phyloP scores from a whole-genome alignment of 768 basidiomycete species.

The Boletales sp. region DNA sequence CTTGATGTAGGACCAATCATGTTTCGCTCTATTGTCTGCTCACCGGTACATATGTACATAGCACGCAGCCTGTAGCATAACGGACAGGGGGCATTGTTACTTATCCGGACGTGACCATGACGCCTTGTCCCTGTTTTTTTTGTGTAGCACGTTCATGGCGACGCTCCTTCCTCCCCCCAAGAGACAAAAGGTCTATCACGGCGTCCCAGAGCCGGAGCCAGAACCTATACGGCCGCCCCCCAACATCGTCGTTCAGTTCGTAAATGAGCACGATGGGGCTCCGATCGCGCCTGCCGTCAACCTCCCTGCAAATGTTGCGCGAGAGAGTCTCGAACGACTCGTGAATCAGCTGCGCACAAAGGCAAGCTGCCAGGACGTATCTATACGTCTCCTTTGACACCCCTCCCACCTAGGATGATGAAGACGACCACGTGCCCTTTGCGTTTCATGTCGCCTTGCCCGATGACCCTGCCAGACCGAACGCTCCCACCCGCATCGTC shows the following conservation, averaged over 20 bases:
- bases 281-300: conserved; percentile 84
- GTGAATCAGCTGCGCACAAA: conserved; percentile 81
- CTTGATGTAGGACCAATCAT: conserved; percentile 5
- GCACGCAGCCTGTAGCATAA: too few species aligned
- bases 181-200: conserved; percentile 79
- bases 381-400: conserved; percentile 7
- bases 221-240: conserved; percentile 47
- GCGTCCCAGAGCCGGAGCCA: conserved; percentile 60
- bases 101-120: neutral
- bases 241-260: conserved; percentile 87
- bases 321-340: conserved; percentile 83
- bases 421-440: conserved; percentile 92
- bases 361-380: conserved; percentile 40
- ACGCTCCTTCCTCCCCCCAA: conserved; percentile 86
- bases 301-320: conserved; percentile 80
- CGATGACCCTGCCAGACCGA: conserved; percentile 44
- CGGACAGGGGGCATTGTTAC: conserved; percentile 17
- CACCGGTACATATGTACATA: too few species aligned
- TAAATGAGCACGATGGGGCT: conserved; percentile 81
- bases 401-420: conserved; percentile 28
- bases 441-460: conserved; percentile 83
- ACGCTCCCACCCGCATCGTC: conserved; percentile 69
- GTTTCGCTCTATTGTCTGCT: too few species aligned
- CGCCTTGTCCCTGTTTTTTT: neutral
- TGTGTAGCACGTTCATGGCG: conserved; percentile 60